phyloP scores from a whole-genome alignment of 768 basidiomycete species.

The Termitomyces sp. region DNA sequence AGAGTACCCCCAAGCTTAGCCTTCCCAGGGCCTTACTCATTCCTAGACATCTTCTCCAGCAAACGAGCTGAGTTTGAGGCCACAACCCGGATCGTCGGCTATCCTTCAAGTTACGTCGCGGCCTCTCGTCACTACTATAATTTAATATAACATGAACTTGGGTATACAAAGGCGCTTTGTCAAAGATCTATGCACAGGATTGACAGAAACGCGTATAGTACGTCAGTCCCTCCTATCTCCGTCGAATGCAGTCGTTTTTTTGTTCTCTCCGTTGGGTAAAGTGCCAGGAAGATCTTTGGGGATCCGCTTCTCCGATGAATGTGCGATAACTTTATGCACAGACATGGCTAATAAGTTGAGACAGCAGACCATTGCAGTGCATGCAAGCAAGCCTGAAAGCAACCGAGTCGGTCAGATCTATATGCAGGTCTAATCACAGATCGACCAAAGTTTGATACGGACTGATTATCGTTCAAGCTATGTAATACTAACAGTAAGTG shows the following conservation, averaged over 20 bases:
- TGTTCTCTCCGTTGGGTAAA: not conserved
- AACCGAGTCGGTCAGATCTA: not conserved
- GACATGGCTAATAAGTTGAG: not conserved
- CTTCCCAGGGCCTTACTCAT: not conserved
- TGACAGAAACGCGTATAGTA: not conserved
- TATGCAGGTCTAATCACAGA: too few species aligned
- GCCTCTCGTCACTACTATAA: not conserved
- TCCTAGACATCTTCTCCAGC: too few species aligned
- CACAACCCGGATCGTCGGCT: not conserved
- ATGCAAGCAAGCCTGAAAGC: too few species aligned
- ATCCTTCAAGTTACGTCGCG: not conserved
- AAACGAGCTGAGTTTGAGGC: not conserved
- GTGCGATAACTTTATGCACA: too few species aligned
- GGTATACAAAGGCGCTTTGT: not conserved
- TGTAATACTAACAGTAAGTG: not conserved
- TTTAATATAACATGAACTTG: not conserved
- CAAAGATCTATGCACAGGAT: not conserved
- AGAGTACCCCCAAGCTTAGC: not conserved
- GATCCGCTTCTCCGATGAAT: not conserved
- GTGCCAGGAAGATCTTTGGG: not conserved
- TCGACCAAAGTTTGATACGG: not conserved
- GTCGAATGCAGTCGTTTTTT: not conserved
- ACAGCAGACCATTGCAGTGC: not conserved
- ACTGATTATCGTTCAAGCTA: not conserved
- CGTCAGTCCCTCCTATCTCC: not conserved